These are phyloP conservation scores for Berberis vulgaris DNA, from an alignment of 164 flowering plant species.

Conservation along the genomic window DNA sequence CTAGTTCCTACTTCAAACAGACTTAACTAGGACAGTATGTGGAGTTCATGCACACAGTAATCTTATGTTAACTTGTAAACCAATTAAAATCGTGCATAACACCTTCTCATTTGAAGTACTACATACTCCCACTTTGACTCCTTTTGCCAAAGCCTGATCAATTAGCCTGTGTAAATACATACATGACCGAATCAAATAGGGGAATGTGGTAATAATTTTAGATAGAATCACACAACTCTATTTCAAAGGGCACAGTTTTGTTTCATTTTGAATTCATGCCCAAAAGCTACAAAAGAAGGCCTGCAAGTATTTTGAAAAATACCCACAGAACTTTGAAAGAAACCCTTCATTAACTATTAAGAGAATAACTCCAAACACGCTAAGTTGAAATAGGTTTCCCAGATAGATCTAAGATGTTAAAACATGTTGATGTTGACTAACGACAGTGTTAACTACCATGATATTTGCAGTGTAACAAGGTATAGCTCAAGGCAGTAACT, in stretches of 20 bases:
- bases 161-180: slow-evolving; percentile 47
- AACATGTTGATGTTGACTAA: not conserved
- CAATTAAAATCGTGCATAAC: slow-evolving; percentile 51
- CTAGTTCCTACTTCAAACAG: too few species aligned
- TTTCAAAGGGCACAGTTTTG: too few species aligned
- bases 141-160: slow-evolving; percentile 81
- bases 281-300: not conserved
- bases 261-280: too few species aligned
- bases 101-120: slow-evolving; percentile 99
- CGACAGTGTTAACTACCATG: not conserved
- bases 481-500: slow-evolving; percentile 11
- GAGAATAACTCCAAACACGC: not conserved
- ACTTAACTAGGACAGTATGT: too few species aligned
- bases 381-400: not conserved
- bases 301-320: not conserved
- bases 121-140: slow-evolving; percentile 90
- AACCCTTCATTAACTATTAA: not conserved
- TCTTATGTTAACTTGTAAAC: slow-evolving; percentile 15
- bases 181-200: not conserved
- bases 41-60: not conserved
- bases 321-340: not conserved
- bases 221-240: too few species aligned
- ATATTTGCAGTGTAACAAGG: not conserved
- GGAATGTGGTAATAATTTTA: too few species aligned
- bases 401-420: not conserved